Evolutionary conservation across 306 rosid species (phyloP).

Genomic region (Macrotyloma uniflorum): DNA sequence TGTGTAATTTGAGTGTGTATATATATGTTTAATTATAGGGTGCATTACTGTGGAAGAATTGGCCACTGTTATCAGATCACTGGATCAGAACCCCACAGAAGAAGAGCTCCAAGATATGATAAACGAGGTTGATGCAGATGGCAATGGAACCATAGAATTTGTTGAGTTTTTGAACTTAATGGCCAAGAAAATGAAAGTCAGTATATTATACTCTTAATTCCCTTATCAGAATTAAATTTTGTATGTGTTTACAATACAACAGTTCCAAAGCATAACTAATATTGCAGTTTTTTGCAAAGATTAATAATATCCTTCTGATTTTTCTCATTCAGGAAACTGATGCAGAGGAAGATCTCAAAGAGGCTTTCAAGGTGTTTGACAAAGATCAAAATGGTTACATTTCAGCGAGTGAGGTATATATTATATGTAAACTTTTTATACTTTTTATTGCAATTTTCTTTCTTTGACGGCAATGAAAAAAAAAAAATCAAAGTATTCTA

Average conservation of each 20-base stretch:
- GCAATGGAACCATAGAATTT: constrained; percentile 92
- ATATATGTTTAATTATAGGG: constrained; percentile 43
- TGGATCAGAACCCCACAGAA: constrained; percentile 94
- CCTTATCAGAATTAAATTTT: neutral
- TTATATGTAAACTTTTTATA: no score
- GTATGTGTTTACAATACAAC: no score
- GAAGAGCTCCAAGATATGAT: constrained; percentile 88
- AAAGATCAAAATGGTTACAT: constrained; percentile 93
- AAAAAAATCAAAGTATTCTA: neutral
- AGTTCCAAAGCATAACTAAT: neutral
- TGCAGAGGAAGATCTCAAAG: constrained; percentile 87
- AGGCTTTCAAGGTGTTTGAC: constrained; percentile 95
- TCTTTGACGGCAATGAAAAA: constrained; percentile 25
- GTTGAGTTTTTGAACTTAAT: constrained; percentile 78
- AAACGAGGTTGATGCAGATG: constrained; percentile 76
- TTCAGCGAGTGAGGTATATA: constrained; percentile 94
- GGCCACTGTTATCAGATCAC: constrained; percentile 79
- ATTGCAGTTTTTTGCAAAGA: neutral
- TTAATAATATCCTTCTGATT: neutral
- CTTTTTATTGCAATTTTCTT: neutral
- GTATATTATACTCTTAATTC: neutral
- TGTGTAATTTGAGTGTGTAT: no score
- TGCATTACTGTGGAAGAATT: constrained; percentile 91
- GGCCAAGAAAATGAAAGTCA: constrained; percentile 92
- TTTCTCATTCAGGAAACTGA: constrained; percentile 68